Base-by-base conservation (phyloP, 192 early-diverging fungal species). In the Pilaira anomala region DNA sequence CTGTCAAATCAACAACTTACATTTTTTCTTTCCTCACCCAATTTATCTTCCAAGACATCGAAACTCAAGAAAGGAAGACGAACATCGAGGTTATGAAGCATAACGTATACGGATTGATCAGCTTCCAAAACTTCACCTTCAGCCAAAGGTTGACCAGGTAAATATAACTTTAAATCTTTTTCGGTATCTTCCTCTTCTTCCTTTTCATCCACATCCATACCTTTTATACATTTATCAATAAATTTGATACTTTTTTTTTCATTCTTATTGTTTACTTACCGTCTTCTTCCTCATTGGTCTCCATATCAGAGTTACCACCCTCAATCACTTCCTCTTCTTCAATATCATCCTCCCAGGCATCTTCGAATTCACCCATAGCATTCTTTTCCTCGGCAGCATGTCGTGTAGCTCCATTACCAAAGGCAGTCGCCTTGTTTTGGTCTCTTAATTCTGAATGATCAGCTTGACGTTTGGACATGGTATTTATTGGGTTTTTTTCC, bases 51-150 rank as follows among this genome's bases (percentile, higher is more conserved):
- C 51, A 99, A 78, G 67, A 99, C 82, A 72, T 99, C 97, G 65
- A 99, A 99, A 73, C 89, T 93, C 50, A 99, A 83, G 71, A 94
- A 97, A 26, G 97, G 97, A 92, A 95, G 95, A 70, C 94, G 85
- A 28, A 92, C 90, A 46, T 91, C 80, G 82, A 99, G 83, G 21
- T 80, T 80, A 78, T 99, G 96, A 59, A 99, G 85, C 97, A 99
- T 97, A 62, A 93, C 91, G 78, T 99, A 99, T 0, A 91, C 90
- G 14, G 85, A 88, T 65, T 92, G 89, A 83, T 99, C 97, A 26
- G 90, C 93, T 63, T 98, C 93, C 44, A 99, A 82, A 40, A 86
- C 89, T 72, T 99, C 94, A 45, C 85, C 95, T 69, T 91, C 87
- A 36, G 66, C 90, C 9, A 99, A 73, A 61, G 82, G 78, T 46